Percentiles rank a stretch among this genome's conserved stretches.
Conservation (phyloP, 1,139 yeast species). For the Debaryomyces sp. region DNA sequence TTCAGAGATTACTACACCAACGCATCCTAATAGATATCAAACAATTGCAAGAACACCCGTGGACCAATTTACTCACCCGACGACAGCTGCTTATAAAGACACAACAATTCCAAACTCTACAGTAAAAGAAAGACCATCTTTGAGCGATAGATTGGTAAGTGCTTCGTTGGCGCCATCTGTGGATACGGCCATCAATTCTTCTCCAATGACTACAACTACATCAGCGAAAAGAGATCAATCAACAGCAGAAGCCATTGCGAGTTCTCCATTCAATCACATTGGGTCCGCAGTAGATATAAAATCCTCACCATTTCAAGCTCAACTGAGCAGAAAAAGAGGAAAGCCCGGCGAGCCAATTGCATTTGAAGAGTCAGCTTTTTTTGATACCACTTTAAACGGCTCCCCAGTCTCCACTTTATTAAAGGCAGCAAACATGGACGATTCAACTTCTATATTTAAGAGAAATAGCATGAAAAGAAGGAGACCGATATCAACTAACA, state of each 20-base stretch:
- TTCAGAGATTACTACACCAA: conserved; percentile 7
- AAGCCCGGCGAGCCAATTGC: conserved; percentile 43
- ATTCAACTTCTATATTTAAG: not conserved
- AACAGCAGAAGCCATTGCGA: not conserved
- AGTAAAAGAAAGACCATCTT: not conserved
- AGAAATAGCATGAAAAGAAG: conserved; percentile 2
- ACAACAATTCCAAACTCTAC: not conserved
- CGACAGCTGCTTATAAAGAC: conserved; percentile 1
- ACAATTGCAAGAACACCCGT: not conserved
- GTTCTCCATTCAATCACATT: conserved; percentile 8
- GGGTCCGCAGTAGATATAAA: conserved; percentile 9
- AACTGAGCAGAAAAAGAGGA: conserved; percentile 10
- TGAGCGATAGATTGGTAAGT: conserved; percentile 6
- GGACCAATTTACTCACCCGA: not conserved
- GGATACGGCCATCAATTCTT: conserved; percentile 1
- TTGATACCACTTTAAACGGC: conserved; percentile 23
- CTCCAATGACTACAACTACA: not conserved
- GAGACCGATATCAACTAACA: not conserved
- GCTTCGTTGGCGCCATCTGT: conserved; percentile 5
- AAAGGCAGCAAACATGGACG: conserved; percentile 1
- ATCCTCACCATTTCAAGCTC: conserved; percentile 22
- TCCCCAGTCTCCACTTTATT: conserved; percentile 19
- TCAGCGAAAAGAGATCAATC: not conserved
- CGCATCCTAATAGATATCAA: not conserved
- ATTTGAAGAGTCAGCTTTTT: conserved; percentile 35